Evolutionary conservation across 1,284 basidiomycete species (phyloP).

Genomic region (Mycocalia duriaeana): DNA sequence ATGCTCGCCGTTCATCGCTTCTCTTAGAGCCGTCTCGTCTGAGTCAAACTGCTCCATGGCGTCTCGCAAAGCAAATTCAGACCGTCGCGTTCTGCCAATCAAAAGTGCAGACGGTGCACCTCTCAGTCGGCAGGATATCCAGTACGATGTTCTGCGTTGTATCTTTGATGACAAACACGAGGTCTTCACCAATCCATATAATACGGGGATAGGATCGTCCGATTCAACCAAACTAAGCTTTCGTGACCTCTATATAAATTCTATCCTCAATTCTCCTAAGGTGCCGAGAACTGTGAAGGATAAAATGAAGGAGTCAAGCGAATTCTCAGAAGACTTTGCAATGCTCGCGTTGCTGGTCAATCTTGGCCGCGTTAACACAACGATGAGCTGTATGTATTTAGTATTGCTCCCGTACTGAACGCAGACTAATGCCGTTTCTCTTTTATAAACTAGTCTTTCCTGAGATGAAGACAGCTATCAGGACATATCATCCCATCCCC

Average conservation of each 20-base stretch:
- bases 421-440: not conserved
- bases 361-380: conserved; percentile 79
- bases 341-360: conserved; percentile 77
- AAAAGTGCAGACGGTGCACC: conserved; percentile 60
- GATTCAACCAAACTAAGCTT: conserved; percentile 50
- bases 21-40: too few species aligned
- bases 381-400: conserved; percentile 71
- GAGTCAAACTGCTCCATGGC: too few species aligned
- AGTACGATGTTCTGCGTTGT: conserved; percentile 68
- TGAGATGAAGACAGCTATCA: conserved; percentile 78
- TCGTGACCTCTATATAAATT: conserved; percentile 72
- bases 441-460: conserved; percentile 49
- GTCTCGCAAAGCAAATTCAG: conserved; percentile 29
- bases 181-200: conserved; percentile 64
- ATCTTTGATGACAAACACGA: conserved; percentile 56
- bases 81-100: conserved; percentile 34
- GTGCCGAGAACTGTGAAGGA: conserved; percentile 54
- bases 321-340: conserved; percentile 72
- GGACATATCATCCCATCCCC: conserved; percentile 81
- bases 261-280: conserved; percentile 64
- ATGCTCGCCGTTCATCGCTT: too few species aligned
- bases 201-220: conserved; percentile 43
- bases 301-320: conserved; percentile 61
- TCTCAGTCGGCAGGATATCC: conserved; percentile 61
- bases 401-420: too few species aligned